These are phyloP conservation scores for Nannochloropsis oceanica DNA, from an alignment of 108 stramenopile species.

Conservation along the genomic window DNA sequence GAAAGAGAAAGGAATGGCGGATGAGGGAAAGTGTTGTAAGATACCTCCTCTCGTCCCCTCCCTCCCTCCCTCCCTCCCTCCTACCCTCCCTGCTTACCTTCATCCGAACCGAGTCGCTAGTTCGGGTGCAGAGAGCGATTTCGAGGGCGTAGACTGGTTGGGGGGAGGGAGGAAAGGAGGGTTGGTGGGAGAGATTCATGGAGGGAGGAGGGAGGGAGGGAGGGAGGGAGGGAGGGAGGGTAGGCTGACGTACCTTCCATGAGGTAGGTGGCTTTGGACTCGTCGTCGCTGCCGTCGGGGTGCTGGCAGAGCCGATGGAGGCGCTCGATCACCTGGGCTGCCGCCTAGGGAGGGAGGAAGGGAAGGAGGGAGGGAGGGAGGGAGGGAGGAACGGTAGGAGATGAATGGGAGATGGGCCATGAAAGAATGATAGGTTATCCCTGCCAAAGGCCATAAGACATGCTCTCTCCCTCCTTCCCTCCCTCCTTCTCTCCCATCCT, in stretches of 20 bases:
- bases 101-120: constrained; percentile 7
- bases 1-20: neutral
- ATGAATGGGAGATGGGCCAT: neutral
- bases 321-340: neutral
- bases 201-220: neutral
- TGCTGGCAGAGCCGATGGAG: constrained; percentile 14
- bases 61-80: neutral
- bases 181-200: no score
- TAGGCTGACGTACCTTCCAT: constrained; percentile 12
- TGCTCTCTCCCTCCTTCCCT: neutral
- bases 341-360: neutral
- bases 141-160: constrained; percentile 23
- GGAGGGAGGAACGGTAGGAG: neutral
- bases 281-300: constrained; percentile 22
- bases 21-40: no score
- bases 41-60: neutral
- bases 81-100: neutral
- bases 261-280: constrained; percentile 24
- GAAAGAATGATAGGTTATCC: no score
- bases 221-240: neutral
- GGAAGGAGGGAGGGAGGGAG: neutral
- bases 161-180: neutral
- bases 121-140: constrained; percentile 17
- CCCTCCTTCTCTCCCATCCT: no score
- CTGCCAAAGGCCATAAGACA: no score